Evolutionary conservation across 1,139 yeast genomes (phyloP), one percentile per base, ranked within the genome.

Genomic region (Suhomyces bolitotheri): DNA sequence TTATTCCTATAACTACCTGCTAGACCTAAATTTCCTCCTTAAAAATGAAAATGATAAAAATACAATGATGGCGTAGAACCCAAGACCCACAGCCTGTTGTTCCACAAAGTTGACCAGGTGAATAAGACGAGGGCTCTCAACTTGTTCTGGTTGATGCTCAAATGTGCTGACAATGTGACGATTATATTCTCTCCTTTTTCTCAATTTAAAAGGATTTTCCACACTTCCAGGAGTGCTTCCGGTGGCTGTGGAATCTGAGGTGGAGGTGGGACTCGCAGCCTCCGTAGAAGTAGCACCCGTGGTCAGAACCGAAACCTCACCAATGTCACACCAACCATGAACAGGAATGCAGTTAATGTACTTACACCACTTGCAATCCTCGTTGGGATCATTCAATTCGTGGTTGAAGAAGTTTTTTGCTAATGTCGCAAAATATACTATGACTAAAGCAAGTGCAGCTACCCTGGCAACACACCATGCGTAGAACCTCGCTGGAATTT

Each of bases 301-400:
- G 4, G 49, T 42, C 34, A 32, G 40, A 2, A 69, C 62, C 6
- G 62, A 49, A 16, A 80, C 65, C 33, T 72, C 64, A 4, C 87
- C 87, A 29, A 62, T 57, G 33, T 80, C 82, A 56, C 90, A 82
- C 90, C 90, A 82, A 12, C 79, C 81, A 41, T 77, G 71, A 7
- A 82, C 84, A 0, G 90, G 90, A 16, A 83, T 56, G 52, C 90
- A 83, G 47, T 79, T 79, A 47, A 83, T 66, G 51, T 82, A 82
- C 54, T 80, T 80, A 62, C 90, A 83, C 90, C 90, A 83, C 10
- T 63, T 56, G 56, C 90, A 82, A 17, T 45, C 45, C 16, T 36
- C 25, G 7, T 38, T 24, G 17, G 44, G 37, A 30, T 44, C 47
- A 27, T 24, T 58, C 56, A 38, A 22, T 13, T 34, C 23, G 16